Evolutionary conservation across 257 asterid genomes (phyloP).

Genomic region (Sherardia arvensis): DNA sequence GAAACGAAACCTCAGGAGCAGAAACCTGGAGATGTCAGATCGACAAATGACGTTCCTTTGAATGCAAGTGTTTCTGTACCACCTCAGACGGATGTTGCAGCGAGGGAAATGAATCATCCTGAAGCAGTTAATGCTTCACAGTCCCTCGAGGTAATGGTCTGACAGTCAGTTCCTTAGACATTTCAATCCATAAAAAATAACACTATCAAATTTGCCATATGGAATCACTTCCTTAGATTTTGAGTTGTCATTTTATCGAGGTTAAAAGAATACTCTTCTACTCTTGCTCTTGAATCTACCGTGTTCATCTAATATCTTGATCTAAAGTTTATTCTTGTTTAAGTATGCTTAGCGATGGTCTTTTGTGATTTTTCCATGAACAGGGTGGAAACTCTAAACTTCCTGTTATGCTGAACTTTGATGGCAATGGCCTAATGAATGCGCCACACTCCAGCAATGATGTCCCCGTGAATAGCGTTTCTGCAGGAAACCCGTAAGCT

Average conservation of each 20-base stretch:
- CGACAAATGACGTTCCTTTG: constrained; percentile 25
- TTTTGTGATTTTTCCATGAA: constrained; percentile 12
- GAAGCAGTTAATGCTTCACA: constrained; percentile 30
- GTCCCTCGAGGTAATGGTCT: constrained; percentile 43
- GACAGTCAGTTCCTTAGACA: constrained; percentile 6
- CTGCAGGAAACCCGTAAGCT: constrained; percentile 23
- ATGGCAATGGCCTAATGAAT: constrained; percentile 25
- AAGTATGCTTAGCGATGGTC: constrained; percentile 6
- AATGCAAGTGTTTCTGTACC: constrained; percentile 22
- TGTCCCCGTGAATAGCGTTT: constrained; percentile 25
- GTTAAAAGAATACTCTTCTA: not conserved
- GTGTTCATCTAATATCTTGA: no score
- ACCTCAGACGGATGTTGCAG: constrained; percentile 34
- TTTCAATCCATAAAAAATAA: constrained; percentile 4
- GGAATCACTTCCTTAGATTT: not conserved
- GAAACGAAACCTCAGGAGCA: constrained; percentile 29
- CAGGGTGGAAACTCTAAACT: constrained; percentile 37
- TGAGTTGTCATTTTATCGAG: not conserved
- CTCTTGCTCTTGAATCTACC: not conserved
- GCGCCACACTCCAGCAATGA: constrained; percentile 20
- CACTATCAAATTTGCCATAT: not conserved
- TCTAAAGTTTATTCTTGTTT: not conserved
- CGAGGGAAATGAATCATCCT: constrained; percentile 31
- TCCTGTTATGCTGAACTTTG: constrained; percentile 20
- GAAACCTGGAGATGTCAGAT: constrained; percentile 26